Conservation (phyloP, 2,329 filamentous ascomycete species). For the Helminthosporium solani region DNA sequence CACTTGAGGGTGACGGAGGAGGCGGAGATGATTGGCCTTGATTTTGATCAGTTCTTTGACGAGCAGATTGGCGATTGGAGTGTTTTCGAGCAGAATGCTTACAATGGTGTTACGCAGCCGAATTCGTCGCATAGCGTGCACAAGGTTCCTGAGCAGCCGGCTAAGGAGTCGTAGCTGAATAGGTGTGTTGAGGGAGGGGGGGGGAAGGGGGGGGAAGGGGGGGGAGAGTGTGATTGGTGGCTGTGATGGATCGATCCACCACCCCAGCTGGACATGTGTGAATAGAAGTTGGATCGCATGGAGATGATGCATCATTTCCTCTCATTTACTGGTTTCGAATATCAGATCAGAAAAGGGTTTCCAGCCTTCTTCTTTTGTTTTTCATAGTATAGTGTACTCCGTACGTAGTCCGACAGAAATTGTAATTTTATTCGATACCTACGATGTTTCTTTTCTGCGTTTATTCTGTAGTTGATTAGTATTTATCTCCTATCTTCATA, state of each 20-base stretch:
- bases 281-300: conserved; percentile 51
- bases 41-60: conserved; percentile 57
- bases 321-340: too few relatives aligned
- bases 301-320: conserved; percentile 52
- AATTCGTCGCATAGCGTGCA: not conserved
- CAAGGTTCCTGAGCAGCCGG: not conserved
- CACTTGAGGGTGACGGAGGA: conserved; percentile 57
- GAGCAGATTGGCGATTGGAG: conserved; percentile 58
- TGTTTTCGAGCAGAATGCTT: conserved; percentile 32
- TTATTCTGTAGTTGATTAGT: too few relatives aligned
- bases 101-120: conserved; percentile 12
- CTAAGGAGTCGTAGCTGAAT: conserved; percentile 1
- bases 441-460: too few relatives aligned
- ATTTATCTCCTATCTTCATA: too few relatives aligned
- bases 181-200: too few relatives aligned
- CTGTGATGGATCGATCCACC: conserved; percentile 41
- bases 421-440: too few relatives aligned
- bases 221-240: conserved; percentile 46
- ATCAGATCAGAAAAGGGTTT: too few relatives aligned
- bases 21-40: conserved; percentile 56
- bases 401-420: too few relatives aligned
- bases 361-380: too few relatives aligned
- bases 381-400: too few relatives aligned
- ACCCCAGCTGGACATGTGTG: too few relatives aligned
- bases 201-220: conserved; percentile 42